These are phyloP conservation scores for Hortaea werneckii DNA, from an alignment of 2,329 filamentous ascomycete species.

Conservation along the genomic window DNA sequence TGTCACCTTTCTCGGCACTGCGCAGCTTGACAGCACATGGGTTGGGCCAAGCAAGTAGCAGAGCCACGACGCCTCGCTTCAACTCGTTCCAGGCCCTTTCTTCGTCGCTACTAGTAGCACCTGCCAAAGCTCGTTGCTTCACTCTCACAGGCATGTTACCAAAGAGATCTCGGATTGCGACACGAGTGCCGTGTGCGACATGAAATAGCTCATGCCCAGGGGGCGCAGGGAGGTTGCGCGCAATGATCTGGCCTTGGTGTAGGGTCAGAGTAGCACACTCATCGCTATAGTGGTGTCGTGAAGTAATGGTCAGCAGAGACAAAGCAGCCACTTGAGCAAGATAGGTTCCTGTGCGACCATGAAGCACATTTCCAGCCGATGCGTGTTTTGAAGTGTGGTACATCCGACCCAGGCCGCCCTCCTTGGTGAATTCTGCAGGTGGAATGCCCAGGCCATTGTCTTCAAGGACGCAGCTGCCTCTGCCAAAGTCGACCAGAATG, in stretches of 20 bases:
- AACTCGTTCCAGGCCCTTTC: constrained; percentile 58
- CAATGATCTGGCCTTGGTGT: constrained; percentile 59
- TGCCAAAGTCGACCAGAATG: constrained; percentile 61
- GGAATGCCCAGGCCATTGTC: constrained; percentile 76
- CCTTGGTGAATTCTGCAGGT: constrained; percentile 58
- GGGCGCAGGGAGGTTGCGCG: constrained; percentile 52
- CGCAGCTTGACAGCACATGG: constrained; percentile 49
- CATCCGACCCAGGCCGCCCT: constrained; percentile 59
- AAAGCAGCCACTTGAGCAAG: constrained; percentile 65
- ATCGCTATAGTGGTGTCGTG: constrained; percentile 51
- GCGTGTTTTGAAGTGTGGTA: constrained; percentile 64
- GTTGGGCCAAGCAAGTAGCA: constrained; percentile 63
- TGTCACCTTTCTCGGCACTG: constrained; percentile 34
- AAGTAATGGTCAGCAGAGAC: constrained; percentile 67
- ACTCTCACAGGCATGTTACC: constrained; percentile 84
- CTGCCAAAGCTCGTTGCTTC: constrained; percentile 58
- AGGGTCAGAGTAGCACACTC: constrained; percentile 57
- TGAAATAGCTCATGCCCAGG: constrained; percentile 39
- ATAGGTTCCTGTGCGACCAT: constrained; percentile 66
- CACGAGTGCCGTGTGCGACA: constrained; percentile 52
- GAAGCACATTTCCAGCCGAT: constrained; percentile 33
- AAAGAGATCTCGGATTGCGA: constrained; percentile 71
- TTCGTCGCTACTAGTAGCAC: constrained; percentile 40
- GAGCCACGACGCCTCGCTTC: constrained; percentile 46
- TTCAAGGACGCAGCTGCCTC: constrained; percentile 68